These are phyloP conservation scores for Stramenopiles sp. DNA, from an alignment of 352 stramenopile genomes.

Conservation along the genomic window DNA sequence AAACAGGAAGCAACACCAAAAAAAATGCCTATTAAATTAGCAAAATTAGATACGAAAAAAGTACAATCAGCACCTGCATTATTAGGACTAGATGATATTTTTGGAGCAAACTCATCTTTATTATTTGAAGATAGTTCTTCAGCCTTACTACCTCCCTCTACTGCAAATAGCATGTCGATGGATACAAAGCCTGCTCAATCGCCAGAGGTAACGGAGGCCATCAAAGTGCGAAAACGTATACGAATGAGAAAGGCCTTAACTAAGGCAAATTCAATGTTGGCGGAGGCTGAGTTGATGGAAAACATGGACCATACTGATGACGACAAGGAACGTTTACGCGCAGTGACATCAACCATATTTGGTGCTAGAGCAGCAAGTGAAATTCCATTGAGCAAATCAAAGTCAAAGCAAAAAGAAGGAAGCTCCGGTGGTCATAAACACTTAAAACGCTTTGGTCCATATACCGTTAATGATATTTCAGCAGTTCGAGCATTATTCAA, in stretches of 20 bases:
- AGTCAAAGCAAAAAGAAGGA: not conserved
- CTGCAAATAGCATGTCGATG: too few relatives aligned
- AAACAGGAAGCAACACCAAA: too few relatives aligned
- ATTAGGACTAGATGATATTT: too few relatives aligned
- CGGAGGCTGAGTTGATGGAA: not conserved
- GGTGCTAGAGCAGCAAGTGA: not conserved
- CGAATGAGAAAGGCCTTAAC: not conserved
- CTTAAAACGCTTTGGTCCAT: not conserved
- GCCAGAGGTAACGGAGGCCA: not conserved
- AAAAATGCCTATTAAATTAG: too few relatives aligned
- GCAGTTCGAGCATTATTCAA: not conserved
- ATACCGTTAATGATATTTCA: not conserved
- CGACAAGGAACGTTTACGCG: not conserved
- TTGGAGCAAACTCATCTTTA: too few relatives aligned
- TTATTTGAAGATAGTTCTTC: too few relatives aligned
- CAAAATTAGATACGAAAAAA: too few relatives aligned
- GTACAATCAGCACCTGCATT: too few relatives aligned
- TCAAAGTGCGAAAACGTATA: not conserved
- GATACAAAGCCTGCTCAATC: not conserved
- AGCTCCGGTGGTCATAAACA: too few relatives aligned
- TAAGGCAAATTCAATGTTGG: not conserved
- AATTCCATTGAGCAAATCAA: not conserved
- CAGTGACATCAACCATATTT: not conserved
- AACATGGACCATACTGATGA: not conserved
- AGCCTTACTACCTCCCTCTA: too few relatives aligned